Evolutionary conservation across 768 basidiomycete species (phyloP).

Genomic region (Amanita exitialis): DNA sequence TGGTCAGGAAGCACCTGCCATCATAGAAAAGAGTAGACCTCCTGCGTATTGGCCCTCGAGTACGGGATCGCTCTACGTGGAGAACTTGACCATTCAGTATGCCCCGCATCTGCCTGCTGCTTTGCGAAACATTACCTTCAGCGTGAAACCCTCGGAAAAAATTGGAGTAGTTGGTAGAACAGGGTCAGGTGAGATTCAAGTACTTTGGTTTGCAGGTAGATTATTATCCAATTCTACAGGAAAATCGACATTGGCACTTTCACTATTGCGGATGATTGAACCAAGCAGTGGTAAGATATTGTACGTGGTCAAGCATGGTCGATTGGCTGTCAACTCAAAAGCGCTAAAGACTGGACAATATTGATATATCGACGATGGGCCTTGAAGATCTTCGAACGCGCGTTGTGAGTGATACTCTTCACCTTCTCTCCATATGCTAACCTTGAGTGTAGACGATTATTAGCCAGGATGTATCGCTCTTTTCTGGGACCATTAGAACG

Average conservation of each 20-base stretch:
- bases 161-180: conserved; percentile 66
- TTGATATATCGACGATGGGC: conserved; percentile 60
- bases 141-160: conserved; percentile 51
- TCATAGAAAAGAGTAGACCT: conserved; percentile 44
- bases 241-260: conserved; percentile 50
- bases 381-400: conserved; percentile 58
- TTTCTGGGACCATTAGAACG: conserved; percentile 61
- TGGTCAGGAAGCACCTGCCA: conserved; percentile 57
- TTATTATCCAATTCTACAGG: conserved; percentile 18
- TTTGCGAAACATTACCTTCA: conserved; percentile 47
- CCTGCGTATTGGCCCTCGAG: conserved; percentile 67
- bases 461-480: conserved; percentile 67
- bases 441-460: conserved; percentile 45
- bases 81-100: conserved; percentile 53
- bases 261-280: conserved; percentile 55
- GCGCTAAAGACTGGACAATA: conserved; percentile 45
- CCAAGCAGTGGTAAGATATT: conserved; percentile 45
- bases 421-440: background rate
- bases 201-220: background rate
- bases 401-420: conserved; percentile 29
- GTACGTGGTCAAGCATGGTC: conserved; percentile 23
- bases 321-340: background rate
- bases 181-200: conserved; percentile 38
- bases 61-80: conserved; percentile 44
- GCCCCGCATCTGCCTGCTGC: conserved; percentile 52